Evolutionary conservation across 2,329 filamentous ascomycete species (phyloP).

Genomic region (Fusarium sp.): DNA sequence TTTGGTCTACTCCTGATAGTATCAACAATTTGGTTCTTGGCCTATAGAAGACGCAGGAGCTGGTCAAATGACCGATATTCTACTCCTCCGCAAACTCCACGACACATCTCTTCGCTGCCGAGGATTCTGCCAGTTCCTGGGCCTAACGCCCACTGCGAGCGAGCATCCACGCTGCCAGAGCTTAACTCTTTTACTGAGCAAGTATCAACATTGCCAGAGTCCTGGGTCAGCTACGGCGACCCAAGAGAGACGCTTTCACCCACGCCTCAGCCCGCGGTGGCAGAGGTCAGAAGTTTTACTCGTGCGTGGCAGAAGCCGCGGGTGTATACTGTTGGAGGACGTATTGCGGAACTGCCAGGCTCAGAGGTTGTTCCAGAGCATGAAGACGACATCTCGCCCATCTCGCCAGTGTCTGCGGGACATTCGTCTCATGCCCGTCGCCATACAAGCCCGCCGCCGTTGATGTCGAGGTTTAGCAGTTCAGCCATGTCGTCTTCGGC

Average conservation of each 20-base stretch:
- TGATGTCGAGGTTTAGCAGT: slow-evolving; percentile 17
- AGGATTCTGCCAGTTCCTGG: background rate
- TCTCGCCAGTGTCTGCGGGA: slow-evolving; percentile 12
- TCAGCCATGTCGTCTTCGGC: slow-evolving; percentile 7
- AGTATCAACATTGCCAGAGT: slow-evolving; percentile 14
- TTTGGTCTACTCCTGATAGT: slow-evolving; percentile 4
- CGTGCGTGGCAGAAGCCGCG: slow-evolving; percentile 38
- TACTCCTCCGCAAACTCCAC: slow-evolving; percentile 1
- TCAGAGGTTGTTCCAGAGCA: background rate
- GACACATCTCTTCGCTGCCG: background rate
- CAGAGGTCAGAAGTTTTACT: slow-evolving; percentile 38
- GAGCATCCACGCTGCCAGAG: slow-evolving; percentile 2
- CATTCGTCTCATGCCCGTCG: slow-evolving; percentile 1
- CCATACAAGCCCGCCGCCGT: slow-evolving; percentile 17
- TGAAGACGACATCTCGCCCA: slow-evolving; percentile 7
- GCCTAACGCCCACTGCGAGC: no score
- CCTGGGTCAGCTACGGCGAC: slow-evolving; percentile 32
- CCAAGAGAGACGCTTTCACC: slow-evolving; percentile 34
- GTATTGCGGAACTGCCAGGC: slow-evolving; percentile 12
- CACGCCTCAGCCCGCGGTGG: slow-evolving; percentile 41
- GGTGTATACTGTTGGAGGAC: slow-evolving; percentile 34
- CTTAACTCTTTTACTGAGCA: slow-evolving; percentile 9
- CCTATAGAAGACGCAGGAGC: slow-evolving; percentile 9
- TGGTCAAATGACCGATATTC: background rate
- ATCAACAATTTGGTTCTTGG: slow-evolving; percentile 23